Evolutionary conservation across 768 basidiomycete genomes (phyloP).

Genomic region (Termitomyces bulborhizus): DNA sequence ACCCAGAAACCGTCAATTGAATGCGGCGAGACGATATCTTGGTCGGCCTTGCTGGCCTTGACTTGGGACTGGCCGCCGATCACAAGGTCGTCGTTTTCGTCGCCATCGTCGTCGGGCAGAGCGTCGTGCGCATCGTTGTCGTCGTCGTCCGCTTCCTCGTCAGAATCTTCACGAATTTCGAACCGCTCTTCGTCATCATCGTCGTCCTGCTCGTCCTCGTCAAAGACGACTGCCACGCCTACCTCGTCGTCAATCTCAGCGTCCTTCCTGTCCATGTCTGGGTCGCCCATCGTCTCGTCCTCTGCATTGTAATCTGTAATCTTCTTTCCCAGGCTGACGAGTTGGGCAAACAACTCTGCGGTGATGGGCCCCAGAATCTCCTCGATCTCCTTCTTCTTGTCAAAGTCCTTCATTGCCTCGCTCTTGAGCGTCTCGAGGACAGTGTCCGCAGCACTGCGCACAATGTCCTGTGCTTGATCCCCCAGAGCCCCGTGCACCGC

Average conservation of each 20-base stretch:
- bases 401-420: slow-evolving; percentile 89
- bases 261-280: slow-evolving; percentile 74
- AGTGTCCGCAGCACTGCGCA: slow-evolving; percentile 92
- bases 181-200: slow-evolving; percentile 88
- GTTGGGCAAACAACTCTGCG: slow-evolving; percentile 74
- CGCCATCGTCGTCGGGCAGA: slow-evolving; percentile 32
- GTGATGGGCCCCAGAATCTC: slow-evolving; percentile 60
- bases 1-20: slow-evolving; percentile 98
- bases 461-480: slow-evolving; percentile 93
- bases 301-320: slow-evolving; percentile 93
- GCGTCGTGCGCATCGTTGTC: slow-evolving; percentile 47
- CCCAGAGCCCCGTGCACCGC: slow-evolving; percentile 79
- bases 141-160: slow-evolving; percentile 71
- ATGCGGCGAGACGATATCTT: slow-evolving; percentile 82
- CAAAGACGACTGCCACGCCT: slow-evolving; percentile 97
- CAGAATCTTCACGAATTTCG: slow-evolving; percentile 79
- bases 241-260: slow-evolving; percentile 93
- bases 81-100: slow-evolving; percentile 62
- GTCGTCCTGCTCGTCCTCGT: slow-evolving; percentile 94
- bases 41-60: slow-evolving; percentile 54
- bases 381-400: slow-evolving; percentile 94
- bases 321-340: slow-evolving; percentile 85
- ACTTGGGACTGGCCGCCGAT: slow-evolving; percentile 63
- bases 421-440: slow-evolving; percentile 86
- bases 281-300: slow-evolving; percentile 73